Conservation (phyloP, 495 filamentous ascomycete genomes). For the Podospora conica region DNA sequence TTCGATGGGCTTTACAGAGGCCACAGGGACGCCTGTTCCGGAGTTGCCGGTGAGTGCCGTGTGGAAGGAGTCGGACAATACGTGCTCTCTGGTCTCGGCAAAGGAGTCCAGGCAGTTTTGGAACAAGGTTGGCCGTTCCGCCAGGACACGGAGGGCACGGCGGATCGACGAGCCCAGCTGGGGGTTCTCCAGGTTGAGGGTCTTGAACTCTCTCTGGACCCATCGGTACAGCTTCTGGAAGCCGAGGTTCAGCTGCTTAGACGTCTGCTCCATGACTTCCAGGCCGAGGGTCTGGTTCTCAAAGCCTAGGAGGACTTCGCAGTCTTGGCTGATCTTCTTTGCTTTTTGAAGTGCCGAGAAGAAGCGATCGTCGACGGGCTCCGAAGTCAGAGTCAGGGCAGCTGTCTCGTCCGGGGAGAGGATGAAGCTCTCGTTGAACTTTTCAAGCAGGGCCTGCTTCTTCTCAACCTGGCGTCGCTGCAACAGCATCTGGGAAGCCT, state of each 20-base stretch:
- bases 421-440: slow-evolving; percentile 79
- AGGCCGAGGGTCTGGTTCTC: slow-evolving; percentile 81
- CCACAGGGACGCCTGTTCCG: slow-evolving; percentile 35
- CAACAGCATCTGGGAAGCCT: slow-evolving; percentile 65
- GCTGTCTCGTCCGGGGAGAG: slow-evolving; percentile 73
- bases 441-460: slow-evolving; percentile 78
- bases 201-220: slow-evolving; percentile 91
- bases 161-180: slow-evolving; percentile 84
- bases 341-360: slow-evolving; percentile 73
- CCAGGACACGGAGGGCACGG: slow-evolving; percentile 76
- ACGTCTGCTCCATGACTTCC: slow-evolving; percentile 86
- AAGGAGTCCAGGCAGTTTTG: slow-evolving; percentile 93
- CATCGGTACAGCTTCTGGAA: slow-evolving; percentile 94
- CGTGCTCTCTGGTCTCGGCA: slow-evolving; percentile 80
- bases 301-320: slow-evolving; percentile 78
- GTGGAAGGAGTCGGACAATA: slow-evolving; percentile 86
- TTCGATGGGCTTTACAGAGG: slow-evolving; percentile 83
- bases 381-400: slow-evolving; percentile 64
- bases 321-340: slow-evolving; percentile 83
- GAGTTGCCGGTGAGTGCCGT: slow-evolving; percentile 75
- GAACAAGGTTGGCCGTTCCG: slow-evolving; percentile 84
- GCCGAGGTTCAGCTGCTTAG: slow-evolving; percentile 76
- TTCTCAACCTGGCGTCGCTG: slow-evolving; percentile 73
- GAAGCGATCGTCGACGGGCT: slow-evolving; percentile 80
- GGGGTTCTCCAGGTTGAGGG: slow-evolving; percentile 87